A percentile compares a stretch with the other conserved stretches of the same genome.
Evolutionary conservation across 2,329 filamentous ascomycete species (phyloP).

Genomic region (Erysiphe pulchra): DNA sequence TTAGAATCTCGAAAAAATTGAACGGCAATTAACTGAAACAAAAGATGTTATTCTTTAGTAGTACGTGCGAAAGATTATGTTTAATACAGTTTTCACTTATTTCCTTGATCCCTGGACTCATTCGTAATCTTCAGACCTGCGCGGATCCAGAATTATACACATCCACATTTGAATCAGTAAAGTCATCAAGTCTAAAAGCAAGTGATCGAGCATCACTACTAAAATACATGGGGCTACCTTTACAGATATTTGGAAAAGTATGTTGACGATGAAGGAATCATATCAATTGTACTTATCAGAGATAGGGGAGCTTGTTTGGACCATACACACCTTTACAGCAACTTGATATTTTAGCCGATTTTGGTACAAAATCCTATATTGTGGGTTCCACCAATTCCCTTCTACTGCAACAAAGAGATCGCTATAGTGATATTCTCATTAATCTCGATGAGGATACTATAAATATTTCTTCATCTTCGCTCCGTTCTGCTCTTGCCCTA

Average conservation of each 20-base stretch:
- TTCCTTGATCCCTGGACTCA: slow-evolving; percentile 77
- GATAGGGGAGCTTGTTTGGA: slow-evolving; percentile 69
- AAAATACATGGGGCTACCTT: slow-evolving; percentile 77
- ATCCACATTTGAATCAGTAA: slow-evolving; percentile 49
- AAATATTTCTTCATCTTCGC: slow-evolving; percentile 55
- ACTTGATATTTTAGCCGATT: slow-evolving; percentile 76
- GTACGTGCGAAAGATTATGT: slow-evolving; percentile 84
- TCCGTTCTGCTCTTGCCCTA: slow-evolving; percentile 50
- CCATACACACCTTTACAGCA: slow-evolving; percentile 94
- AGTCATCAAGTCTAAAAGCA: slow-evolving; percentile 65
- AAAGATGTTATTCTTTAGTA: slow-evolving; percentile 95
- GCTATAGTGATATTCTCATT: slow-evolving; percentile 87
- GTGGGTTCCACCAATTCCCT: slow-evolving; percentile 93
- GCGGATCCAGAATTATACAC: slow-evolving; percentile 78
- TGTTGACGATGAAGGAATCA: background rate
- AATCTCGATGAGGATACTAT: slow-evolving; percentile 81
- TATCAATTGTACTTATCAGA: slow-evolving; percentile 2
- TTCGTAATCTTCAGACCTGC: slow-evolving; percentile 79
- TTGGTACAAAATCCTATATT: slow-evolving; percentile 88
- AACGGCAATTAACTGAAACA: slow-evolving; percentile 1
- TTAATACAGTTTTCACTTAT: slow-evolving; percentile 97
- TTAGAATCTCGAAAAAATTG: background rate
- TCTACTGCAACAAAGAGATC: slow-evolving; percentile 76
- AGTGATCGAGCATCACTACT: slow-evolving; percentile 79
- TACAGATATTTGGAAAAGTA: slow-evolving; percentile 87